Percentiles rank a stretch among this genome's conserved stretches.
These are phyloP conservation scores for Aureobasidium sp. DNA, from an alignment of 2,329 filamentous ascomycete genomes.

Conservation along the genomic window DNA sequence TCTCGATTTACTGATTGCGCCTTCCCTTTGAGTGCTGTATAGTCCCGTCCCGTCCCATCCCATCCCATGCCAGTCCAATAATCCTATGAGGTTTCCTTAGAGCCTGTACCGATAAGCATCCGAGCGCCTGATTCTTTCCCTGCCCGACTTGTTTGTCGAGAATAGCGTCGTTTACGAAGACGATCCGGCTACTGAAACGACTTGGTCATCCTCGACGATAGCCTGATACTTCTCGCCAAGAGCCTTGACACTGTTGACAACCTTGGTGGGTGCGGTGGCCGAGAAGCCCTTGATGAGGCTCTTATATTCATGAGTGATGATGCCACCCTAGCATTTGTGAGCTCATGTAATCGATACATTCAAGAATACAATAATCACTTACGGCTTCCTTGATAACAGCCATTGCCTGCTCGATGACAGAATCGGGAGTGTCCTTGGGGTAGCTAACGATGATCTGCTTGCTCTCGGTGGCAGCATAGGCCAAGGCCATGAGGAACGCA, in stretches of 20 bases:
- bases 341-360: background rate
- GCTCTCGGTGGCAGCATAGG: constrained; percentile 52
- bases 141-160: background rate
- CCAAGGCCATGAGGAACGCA: constrained; percentile 48
- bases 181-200: constrained; percentile 37
- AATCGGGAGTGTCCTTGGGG: constrained; percentile 59
- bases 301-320: constrained; percentile 59
- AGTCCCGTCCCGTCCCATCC: background rate
- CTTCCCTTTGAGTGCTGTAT: background rate
- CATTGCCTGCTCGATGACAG: constrained; percentile 64
- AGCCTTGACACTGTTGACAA: constrained; percentile 60
- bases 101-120: background rate
- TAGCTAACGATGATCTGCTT: constrained; percentile 77
- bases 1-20: background rate
- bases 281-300: constrained; percentile 27
- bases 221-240: constrained; percentile 52
- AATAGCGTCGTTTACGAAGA: background rate
- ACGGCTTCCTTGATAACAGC: constrained; percentile 60
- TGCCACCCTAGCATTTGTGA: constrained; percentile 47
- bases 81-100: background rate
- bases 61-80: background rate
- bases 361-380: constrained; percentile 21
- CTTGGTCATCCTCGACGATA: constrained; percentile 68
- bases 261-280: constrained; percentile 59
- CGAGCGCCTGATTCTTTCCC: background rate